These are phyloP conservation scores for Medicago arabica DNA, from an alignment of 306 rosid species.

Conservation along the genomic window DNA sequence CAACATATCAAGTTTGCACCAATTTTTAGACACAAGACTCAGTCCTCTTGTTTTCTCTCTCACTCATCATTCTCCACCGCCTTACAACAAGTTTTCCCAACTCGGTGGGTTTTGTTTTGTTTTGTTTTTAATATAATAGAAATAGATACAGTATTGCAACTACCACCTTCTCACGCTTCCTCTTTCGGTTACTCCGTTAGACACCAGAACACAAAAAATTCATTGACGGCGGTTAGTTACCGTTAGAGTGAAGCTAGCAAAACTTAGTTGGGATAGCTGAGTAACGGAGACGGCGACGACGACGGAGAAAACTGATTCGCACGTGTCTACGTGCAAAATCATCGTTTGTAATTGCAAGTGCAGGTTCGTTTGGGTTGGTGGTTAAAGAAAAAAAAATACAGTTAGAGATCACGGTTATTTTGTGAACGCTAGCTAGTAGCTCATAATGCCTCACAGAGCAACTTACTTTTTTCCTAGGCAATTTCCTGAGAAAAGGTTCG, in stretches of 20 bases:
- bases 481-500: constrained; percentile 72
- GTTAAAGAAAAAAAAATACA: constrained; percentile 35
- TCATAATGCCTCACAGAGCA: constrained; percentile 85
- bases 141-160: background rate
- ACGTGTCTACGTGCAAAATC: constrained; percentile 44
- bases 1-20: no score
- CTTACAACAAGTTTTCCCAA: constrained; percentile 23
- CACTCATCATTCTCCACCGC: constrained; percentile 28
- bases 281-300: constrained; percentile 30
- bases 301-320: constrained; percentile 33
- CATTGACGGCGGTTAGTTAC: background rate
- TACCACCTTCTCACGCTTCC: background rate
- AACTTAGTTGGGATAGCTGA: background rate
- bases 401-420: constrained; percentile 38
- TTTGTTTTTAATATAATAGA: no score
- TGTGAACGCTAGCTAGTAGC: background rate
- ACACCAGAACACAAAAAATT: background rate
- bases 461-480: constrained; percentile 99
- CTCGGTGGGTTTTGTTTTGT: background rate
- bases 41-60: constrained; percentile 27
- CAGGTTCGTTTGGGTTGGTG: constrained; percentile 46
- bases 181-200: background rate
- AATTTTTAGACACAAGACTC: background rate
- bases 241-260: background rate
- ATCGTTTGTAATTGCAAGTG: constrained; percentile 28